A percentile compares a stretch with the other conserved stretches of the same genome.
phyloP scores from a whole-genome alignment of 257 asterid species.

The Linderniella brevidens region DNA sequence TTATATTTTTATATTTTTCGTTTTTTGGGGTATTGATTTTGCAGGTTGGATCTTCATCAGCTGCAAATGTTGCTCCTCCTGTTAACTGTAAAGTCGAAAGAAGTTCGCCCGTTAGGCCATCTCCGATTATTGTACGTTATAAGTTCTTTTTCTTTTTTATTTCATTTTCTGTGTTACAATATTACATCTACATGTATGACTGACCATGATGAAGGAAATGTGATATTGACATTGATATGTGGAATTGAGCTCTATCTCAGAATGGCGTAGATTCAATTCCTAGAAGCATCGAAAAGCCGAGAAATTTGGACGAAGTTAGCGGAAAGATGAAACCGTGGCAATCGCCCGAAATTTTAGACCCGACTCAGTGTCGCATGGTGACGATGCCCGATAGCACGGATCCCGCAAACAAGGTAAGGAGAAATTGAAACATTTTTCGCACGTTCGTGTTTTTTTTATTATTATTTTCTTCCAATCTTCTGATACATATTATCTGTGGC shows the following conservation, averaged over 20 bases:
- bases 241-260: slow-evolving; percentile 25
- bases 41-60: slow-evolving; percentile 36
- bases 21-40: too few species aligned
- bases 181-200: too few species aligned
- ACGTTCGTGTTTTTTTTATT: slow-evolving; percentile 2
- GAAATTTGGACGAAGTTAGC: slow-evolving; percentile 47
- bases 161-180: slow-evolving; percentile 3
- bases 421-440: slow-evolving; percentile 6
- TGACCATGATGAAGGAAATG: too few species aligned
- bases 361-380: slow-evolving; percentile 67
- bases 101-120: slow-evolving; percentile 89
- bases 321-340: slow-evolving; percentile 76
- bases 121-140: slow-evolving; percentile 60
- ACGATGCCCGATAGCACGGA: slow-evolving; percentile 80
- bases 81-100: slow-evolving; percentile 77
- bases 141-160: slow-evolving; percentile 9
- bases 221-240: not conserved
- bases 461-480: slow-evolving; percentile 1
- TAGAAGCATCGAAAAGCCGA: slow-evolving; percentile 77
- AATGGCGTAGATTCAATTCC: slow-evolving; percentile 67
- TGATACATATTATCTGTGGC: slow-evolving; percentile 12
- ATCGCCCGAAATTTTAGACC: slow-evolving; percentile 68
- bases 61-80: slow-evolving; percentile 49
- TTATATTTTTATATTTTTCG: too few species aligned
- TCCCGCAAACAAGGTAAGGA: slow-evolving; percentile 49